Base-by-base conservation (phyloP, 306 rosid genomes). In the Trifolium dubium region DNA sequence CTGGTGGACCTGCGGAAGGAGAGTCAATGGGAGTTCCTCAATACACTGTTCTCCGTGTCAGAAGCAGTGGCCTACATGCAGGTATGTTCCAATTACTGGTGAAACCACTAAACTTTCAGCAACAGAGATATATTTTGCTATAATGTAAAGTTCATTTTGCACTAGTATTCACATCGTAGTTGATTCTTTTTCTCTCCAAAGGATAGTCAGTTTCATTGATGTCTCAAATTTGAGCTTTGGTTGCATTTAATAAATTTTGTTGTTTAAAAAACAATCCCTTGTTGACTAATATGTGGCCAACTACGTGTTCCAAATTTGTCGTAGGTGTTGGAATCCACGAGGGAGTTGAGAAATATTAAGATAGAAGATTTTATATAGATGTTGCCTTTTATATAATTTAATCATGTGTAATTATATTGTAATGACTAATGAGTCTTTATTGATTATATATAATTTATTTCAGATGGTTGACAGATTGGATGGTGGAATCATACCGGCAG, bases 11-110 rank as follows among this genome's bases (percentile, higher is more conserved):
- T 94, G 81, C 94, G 98, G 58, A 91, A 88, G 51, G 92, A 91
- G 81, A 86, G 78, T 83, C 85, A 80, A 83, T 94, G 99, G 99
- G 97, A 88, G 80, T 94, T 94, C 81, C 91, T 94, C 78, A 94
- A 94, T 58, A 94, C 99, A 35, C 77, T 94, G 28, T 94, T 94
- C 89, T 94, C 99, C 28, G 97, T 94, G 80, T 94, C 96, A 30
- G 97, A 91, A 81, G 98, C 97, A 81, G 98, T 94, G 85, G 98
- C 99, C 39, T 94, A 89, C 82, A 90, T 94, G 96, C 99, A 94
- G 99, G 98, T 91, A 83, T 28, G 58, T 39, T 65, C 53, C 58
- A 54, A 72, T 62, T 71, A 58, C 66, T 77, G 65, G 44, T 74
- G 75, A 49, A 55, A 68, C 32, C 64, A 5, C 51, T 59, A 14